Percentiles rank a stretch among this genome's conserved stretches.
These are phyloP conservation scores for Hyaloscypha bicolor DNA, from an alignment of 495 filamentous ascomycete genomes.

Conservation along the genomic window DNA sequence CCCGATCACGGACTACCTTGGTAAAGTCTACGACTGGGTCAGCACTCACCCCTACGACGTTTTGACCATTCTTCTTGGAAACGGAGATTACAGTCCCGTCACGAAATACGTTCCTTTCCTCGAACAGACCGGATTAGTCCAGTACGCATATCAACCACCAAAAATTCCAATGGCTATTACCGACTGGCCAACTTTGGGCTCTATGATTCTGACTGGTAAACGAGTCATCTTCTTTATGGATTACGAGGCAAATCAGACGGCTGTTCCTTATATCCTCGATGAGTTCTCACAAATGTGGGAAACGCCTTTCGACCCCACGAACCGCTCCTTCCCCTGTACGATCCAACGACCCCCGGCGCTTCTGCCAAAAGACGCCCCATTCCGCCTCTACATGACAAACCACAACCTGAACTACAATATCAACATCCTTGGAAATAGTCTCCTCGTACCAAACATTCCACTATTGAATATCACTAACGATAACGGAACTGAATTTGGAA, in stretches of 20 bases:
- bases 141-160: conserved; percentile 72
- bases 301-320: conserved; percentile 70
- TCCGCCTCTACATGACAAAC: conserved; percentile 82
- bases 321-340: conserved; percentile 66
- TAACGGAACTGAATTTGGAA: conserved; percentile 61
- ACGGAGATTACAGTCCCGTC: conserved; percentile 50
- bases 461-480: conserved; percentile 70
- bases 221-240: conserved; percentile 63
- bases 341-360: conserved; percentile 72
- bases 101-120: conserved; percentile 40
- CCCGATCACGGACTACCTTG: conserved; percentile 74
- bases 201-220: conserved; percentile 71
- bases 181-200: conserved; percentile 83
- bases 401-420: conserved; percentile 88
- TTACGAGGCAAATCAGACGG: conserved; percentile 82
- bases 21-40: conserved; percentile 72
- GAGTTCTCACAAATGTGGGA: conserved; percentile 80
- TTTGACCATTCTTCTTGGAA: conserved; percentile 84
- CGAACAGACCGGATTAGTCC: conserved; percentile 66
- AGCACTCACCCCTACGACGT: conserved; percentile 80
- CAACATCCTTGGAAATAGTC: conserved; percentile 42
- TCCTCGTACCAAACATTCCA: conserved; percentile 77
- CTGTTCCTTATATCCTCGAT: conserved; percentile 74
- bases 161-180: conserved; percentile 65
- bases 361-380: conserved; percentile 32